phyloP scores from a whole-genome alignment of 2,329 filamentous ascomycete species.

The Fusarium nygamai region DNA sequence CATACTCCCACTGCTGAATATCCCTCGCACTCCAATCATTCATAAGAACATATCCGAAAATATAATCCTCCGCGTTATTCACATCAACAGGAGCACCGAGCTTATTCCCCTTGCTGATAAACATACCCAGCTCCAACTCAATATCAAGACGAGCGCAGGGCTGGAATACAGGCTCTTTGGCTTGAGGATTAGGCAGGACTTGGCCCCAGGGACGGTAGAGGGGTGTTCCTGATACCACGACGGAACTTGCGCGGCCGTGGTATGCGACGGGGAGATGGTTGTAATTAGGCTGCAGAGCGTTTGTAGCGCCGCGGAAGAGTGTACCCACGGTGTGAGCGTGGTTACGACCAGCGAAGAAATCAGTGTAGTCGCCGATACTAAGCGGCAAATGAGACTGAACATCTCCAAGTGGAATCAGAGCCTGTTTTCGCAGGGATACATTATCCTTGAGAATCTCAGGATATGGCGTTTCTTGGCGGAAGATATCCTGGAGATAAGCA shows the following conservation, averaged over 20 bases:
- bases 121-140: constrained; percentile 81
- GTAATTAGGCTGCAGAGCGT: constrained; percentile 84
- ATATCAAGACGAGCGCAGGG: constrained; percentile 74
- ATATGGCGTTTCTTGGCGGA: constrained; percentile 62
- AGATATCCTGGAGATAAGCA: constrained; percentile 69
- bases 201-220: constrained; percentile 79
- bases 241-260: constrained; percentile 79
- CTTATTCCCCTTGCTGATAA: constrained; percentile 72
- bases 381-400: constrained; percentile 77
- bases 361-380: constrained; percentile 83
- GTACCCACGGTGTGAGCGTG: constrained; percentile 77
- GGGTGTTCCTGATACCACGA: constrained; percentile 78
- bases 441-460: constrained; percentile 50
- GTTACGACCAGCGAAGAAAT: constrained; percentile 83
- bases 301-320: constrained; percentile 76
- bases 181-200: constrained; percentile 64
- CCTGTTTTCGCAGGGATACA: constrained; percentile 42
- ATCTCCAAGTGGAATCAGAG: constrained; percentile 49
- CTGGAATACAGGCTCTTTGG: constrained; percentile 61
- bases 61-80: constrained; percentile 70
- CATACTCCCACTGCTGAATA: constrained; percentile 70
- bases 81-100: constrained; percentile 74
- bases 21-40: constrained; percentile 74
- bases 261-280: constrained; percentile 83
- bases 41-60: constrained; percentile 75